Conservation (phyloP, 2,329 filamentous ascomycete species). For the Tolypocladium tundrense region DNA sequence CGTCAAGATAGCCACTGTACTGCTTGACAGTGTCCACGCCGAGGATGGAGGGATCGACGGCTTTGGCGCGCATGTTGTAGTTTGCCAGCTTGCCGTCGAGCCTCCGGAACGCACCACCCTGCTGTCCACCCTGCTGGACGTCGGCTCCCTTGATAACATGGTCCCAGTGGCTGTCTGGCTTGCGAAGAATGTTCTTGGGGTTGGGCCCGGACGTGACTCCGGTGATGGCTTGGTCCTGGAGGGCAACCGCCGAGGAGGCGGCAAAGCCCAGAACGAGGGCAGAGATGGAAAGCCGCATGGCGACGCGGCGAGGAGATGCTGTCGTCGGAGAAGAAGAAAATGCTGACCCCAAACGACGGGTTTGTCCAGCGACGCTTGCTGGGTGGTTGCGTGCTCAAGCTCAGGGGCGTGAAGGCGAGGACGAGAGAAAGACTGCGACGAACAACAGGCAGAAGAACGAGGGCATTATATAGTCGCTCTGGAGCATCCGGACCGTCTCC, state of each 20-base stretch:
- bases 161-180: not conserved
- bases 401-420: not conserved
- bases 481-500: not conserved
- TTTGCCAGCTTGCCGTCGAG: slow-evolving; percentile 72
- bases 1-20: slow-evolving; percentile 94
- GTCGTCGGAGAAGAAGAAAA: not conserved
- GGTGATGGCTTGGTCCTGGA: not conserved
- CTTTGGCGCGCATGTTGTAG: slow-evolving; percentile 84
- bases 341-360: not conserved
- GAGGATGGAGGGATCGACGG: slow-evolving; percentile 72
- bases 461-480: not conserved
- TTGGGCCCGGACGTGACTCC: not conserved
- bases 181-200: not conserved
- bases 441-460: not conserved
- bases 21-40: slow-evolving; percentile 92
- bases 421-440: not conserved
- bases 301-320: not conserved
- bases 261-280: not conserved
- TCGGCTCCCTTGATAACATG: slow-evolving; percentile 1
- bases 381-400: not conserved
- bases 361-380: not conserved
- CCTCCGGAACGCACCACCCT: slow-evolving; percentile 33
- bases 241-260: not conserved
- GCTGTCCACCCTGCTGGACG: not conserved
- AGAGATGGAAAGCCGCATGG: not conserved